Conservation (phyloP, 768 basidiomycete genomes). For the Tulasnella sp. region DNA sequence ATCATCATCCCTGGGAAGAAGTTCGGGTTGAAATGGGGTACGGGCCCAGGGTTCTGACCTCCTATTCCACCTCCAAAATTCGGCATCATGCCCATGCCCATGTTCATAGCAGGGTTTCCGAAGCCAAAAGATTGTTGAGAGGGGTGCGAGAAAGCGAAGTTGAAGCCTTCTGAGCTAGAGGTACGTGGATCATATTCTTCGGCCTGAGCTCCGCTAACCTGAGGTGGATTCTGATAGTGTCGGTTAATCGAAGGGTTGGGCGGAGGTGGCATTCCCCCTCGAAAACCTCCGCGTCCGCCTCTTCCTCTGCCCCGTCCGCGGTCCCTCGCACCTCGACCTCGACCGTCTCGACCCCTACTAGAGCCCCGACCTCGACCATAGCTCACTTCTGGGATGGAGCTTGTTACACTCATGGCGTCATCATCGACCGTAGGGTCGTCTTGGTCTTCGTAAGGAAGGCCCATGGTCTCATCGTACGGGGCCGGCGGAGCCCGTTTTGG, state of each 20-base stretch:
- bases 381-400: background rate
- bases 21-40: slow-evolving; percentile 6
- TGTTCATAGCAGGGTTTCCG: slow-evolving; percentile 38
- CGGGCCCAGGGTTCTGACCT: slow-evolving; percentile 38
- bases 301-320: slow-evolving; percentile 9
- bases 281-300: background rate
- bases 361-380: background rate
- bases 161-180: background rate
- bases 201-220: background rate
- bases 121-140: slow-evolving; percentile 23
- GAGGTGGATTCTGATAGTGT: background rate
- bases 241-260: background rate
- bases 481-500: slow-evolving; percentile 62
- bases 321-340: slow-evolving; percentile 32
- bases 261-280: background rate
- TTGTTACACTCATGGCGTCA: background rate
- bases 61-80: slow-evolving; percentile 39
- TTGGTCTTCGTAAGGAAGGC: background rate
- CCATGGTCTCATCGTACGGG: slow-evolving; percentile 60
- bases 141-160: background rate
- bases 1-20: slow-evolving; percentile 14
- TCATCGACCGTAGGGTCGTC: background rate
- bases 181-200: slow-evolving; percentile 37
- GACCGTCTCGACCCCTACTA: slow-evolving; percentile 13
- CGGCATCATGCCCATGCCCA: slow-evolving; percentile 38